Evolutionary conservation across 2,329 filamentous ascomycete species (phyloP).

Genomic region (Talaromyces sp.): DNA sequence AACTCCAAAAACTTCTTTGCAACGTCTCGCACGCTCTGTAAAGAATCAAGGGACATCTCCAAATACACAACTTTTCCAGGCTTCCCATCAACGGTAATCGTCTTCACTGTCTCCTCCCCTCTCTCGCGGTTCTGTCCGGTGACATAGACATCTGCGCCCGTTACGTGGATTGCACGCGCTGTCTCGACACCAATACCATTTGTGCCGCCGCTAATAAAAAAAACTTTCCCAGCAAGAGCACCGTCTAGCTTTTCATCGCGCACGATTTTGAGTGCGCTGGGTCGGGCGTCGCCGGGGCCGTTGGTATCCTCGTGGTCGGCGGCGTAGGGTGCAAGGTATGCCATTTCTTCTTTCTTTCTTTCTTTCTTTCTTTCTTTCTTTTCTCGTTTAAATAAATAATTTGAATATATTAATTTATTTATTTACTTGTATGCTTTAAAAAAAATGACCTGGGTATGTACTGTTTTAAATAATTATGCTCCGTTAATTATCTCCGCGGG

Average conservation of each 20-base stretch:
- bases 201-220: constrained; percentile 9
- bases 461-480: not conserved
- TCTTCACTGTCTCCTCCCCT: not conserved
- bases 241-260: constrained; percentile 7
- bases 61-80: constrained; percentile 7
- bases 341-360: not conserved
- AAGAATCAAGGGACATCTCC: constrained; percentile 6
- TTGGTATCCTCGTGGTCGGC: constrained; percentile 7
- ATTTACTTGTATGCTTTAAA: not conserved
- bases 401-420: not conserved
- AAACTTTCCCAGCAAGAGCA: not conserved
- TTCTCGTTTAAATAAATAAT: not conserved
- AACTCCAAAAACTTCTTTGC: constrained; percentile 4
- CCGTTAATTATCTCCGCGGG: not conserved
- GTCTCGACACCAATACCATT: constrained; percentile 9
- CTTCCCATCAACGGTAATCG: constrained; percentile 7
- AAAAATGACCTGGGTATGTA: not conserved
- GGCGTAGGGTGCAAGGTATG: constrained; percentile 8
- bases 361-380: not conserved
- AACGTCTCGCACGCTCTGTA: constrained; percentile 1
- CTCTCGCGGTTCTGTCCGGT: constrained; percentile 5
- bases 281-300: constrained; percentile 7
- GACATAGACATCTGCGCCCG: constrained; percentile 11
- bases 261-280: constrained; percentile 10
- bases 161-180: constrained; percentile 6